Base-by-base conservation (phyloP, 179 eudicot species). In the Amaranthus tricolor region DNA sequence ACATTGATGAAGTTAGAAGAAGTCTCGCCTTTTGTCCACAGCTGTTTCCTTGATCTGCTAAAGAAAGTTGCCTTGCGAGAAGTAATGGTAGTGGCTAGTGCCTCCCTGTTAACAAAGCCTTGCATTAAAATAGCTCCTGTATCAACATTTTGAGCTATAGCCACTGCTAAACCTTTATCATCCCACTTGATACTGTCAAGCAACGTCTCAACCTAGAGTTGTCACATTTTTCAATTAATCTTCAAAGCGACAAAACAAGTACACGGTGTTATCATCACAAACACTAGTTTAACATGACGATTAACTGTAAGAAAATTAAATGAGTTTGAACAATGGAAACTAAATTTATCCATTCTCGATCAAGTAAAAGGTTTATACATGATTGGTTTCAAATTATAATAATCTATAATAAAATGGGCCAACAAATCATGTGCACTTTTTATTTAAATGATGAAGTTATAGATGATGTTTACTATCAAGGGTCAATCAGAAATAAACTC, bases 1-100 rank as follows among this genome's bases (percentile, higher is more conserved):
- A 92, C 85, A 60, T 95, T 90, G 79, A 95, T 95, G 81, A 89
- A 95, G 86, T 94, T 94, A 78, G 79, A 68, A 21, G 97, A 92
- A 52, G 93, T 87, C 85, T 95, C 99, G 73, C 99, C 99, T 75
- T 95, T 95, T 11, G 88, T 90, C 99, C 99, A 95, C 72, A 95
- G 78, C 50, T 82, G 70, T 47, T 94, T 88, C 62, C 99, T 77
- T 75, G 99, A 95, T 81, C 99, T 85, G 85, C 99, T 95, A 80
- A 77, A 95, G 65, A 95, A 95, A 50, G 97, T 95, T 76, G 99
- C 99, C 80, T 89, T 95, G 68, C 84, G 90, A 50, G 99, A 90
- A 54, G 95, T 84, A 80, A 95, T 84, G 49, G 97, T 89, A 24
- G 80, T 75, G 66, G 84, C 88, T 19, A 94, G 89, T 40, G 98